Evolutionary conservation across 2,329 filamentous ascomycete genomes (phyloP).

Genomic region (Aspergillus fijiensis): DNA sequence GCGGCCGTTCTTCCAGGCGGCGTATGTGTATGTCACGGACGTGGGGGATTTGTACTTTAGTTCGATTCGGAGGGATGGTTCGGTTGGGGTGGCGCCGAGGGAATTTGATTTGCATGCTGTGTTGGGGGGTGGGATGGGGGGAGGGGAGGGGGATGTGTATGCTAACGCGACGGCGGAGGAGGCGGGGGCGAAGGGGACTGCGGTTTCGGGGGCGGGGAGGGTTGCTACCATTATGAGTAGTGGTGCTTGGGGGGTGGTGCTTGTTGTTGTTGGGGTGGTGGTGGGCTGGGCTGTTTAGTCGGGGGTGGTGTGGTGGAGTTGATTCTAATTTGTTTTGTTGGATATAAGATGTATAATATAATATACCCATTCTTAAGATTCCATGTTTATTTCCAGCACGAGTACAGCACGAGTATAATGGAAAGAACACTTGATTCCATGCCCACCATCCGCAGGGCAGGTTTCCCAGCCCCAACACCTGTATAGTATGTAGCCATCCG

Average conservation of each 20-base stretch:
- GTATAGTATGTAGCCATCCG: no score
- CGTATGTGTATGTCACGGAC: conserved; percentile 1
- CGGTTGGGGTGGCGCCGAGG: neutral
- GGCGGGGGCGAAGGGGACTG: neutral
- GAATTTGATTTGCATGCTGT: conserved; percentile 1
- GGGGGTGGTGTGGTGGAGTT: no score
- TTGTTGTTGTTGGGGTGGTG: neutral
- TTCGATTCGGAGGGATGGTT: neutral
- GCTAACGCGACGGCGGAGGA: neutral
- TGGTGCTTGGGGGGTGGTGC: neutral
- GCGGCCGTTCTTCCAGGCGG: conserved; percentile 8
- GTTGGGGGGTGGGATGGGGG: neutral
- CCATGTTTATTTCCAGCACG: no score
- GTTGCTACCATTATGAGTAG: neutral
- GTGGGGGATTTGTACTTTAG: neutral
- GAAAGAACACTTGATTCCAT: no score
- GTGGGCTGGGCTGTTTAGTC: no score
- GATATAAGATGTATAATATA: no score
- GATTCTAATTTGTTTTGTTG: no score
- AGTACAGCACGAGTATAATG: no score
- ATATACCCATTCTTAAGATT: no score
- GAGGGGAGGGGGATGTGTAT: neutral
- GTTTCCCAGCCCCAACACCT: no score
- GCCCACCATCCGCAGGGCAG: no score
- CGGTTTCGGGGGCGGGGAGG: neutral